Conservation (phyloP, 2,329 filamentous ascomycete species). For the Aspergillus neotritici region DNA sequence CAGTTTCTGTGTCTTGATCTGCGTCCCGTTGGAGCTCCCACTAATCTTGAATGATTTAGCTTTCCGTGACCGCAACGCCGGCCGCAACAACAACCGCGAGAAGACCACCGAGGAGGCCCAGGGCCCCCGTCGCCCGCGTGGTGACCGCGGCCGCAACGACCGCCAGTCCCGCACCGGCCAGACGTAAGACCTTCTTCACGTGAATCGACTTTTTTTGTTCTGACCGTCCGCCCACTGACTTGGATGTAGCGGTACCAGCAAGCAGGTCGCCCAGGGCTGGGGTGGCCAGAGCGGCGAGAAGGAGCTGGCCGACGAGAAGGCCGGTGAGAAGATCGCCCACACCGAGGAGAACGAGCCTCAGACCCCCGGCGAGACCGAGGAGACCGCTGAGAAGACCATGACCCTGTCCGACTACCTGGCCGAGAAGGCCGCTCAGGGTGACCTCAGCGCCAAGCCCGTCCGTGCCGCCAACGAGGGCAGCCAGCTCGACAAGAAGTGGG, state of each 20-base stretch:
- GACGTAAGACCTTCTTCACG: constrained; percentile 44
- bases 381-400: constrained; percentile 80
- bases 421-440: constrained; percentile 65
- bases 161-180: constrained; percentile 58
- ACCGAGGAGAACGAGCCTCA: constrained; percentile 70
- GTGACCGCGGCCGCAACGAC: constrained; percentile 57
- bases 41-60: constrained; percentile 48
- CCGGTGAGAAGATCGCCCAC: constrained; percentile 82
- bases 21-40: constrained; percentile 3
- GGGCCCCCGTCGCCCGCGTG: constrained; percentile 45
- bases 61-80: constrained; percentile 83
- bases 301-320: constrained; percentile 86
- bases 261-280: constrained; percentile 72
- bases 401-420: constrained; percentile 86
- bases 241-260: constrained; percentile 37
- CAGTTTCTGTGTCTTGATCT: constrained; percentile 3
- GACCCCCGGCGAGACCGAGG: constrained; percentile 46
- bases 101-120: constrained; percentile 68
- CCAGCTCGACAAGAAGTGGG: constrained; percentile 89
- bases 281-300: constrained; percentile 74
- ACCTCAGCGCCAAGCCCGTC: constrained; percentile 59
- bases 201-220: no score
- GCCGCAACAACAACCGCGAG: constrained; percentile 73
- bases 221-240: neutral
- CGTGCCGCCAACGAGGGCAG: constrained; percentile 90